Base-by-base conservation (phyloP, 2,329 filamentous ascomycete species). In the Pseudocercospora crystallina region DNA sequence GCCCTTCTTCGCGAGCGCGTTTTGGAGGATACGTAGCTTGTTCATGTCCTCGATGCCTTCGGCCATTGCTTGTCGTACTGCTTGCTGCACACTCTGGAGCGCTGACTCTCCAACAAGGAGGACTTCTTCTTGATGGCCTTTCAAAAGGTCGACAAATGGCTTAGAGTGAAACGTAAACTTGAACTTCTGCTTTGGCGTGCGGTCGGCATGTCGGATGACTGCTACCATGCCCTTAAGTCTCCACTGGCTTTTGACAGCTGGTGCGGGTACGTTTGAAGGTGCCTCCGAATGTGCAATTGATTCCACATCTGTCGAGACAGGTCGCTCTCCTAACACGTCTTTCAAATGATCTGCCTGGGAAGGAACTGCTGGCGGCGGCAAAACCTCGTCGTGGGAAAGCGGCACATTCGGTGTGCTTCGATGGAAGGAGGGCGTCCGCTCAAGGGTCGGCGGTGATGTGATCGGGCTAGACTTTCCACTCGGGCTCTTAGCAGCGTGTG, bases 141-240 rank as follows among this genome's bases (percentile, higher is more conserved):
- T 95, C 36, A 99, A 81, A 3, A 99, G 78, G 58, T 95, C 89
- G 57, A 99, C 91, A 65, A 99, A 99, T 0, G 94, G 94, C 56
- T 91, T 89, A 0, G 90, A 95, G 66, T 99, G 94, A 63, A 99
- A 97, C 0, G 94, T 99, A 65, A 97, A 99, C 69, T 99, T 99
- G 78, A 96, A 96, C 69, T 99, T 99, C 65, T 99, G 94, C 73
- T 99, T 99, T 2, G 94, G 94, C 1, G 94, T 99, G 49, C 94
- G 86, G 73, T 99, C 94, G 2, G 95, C 95, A 71, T 99, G 94
- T 26, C 94, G 84, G 59, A 99, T 90, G 12, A 99, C 94, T 2
- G 91, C 92, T 0, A 99, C 92, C 73, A 99, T 91, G 10, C 94
- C 94, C 73, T 99, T 99, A 45, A 99, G 77, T 70, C 96, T 97